These are phyloP conservation scores for Tanozyma kutaoensis DNA, from an alignment of 805 yeast genomes.

Conservation along the genomic window DNA sequence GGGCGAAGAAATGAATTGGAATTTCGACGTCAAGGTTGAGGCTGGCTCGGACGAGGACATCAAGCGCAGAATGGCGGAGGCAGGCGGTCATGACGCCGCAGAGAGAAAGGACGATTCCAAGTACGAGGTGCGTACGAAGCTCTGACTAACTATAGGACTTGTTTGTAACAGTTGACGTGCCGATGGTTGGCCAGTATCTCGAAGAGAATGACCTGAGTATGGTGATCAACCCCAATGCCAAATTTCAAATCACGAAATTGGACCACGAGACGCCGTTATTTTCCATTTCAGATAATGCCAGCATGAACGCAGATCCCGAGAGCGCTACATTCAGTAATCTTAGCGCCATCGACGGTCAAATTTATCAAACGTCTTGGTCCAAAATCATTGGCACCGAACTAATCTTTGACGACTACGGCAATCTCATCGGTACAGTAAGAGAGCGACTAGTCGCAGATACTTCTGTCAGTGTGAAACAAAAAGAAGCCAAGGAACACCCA, in stretches of 20 bases:
- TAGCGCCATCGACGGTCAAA: constrained; percentile 25
- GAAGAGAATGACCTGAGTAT: constrained; percentile 1
- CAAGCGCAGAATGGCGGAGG: constrained; percentile 12
- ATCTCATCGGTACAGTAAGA: constrained; percentile 22
- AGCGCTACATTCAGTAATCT: constrained; percentile 11
- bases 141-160: constrained; percentile 15
- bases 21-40: constrained; percentile 60
- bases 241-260: constrained; percentile 23
- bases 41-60: constrained; percentile 89
- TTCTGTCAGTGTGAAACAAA: constrained; percentile 10
- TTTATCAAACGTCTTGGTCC: constrained; percentile 69
- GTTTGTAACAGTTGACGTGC: constrained; percentile 20
- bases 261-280: constrained; percentile 19
- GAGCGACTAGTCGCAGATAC: constrained; percentile 23
- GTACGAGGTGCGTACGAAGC: constrained; percentile 8
- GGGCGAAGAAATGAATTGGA: constrained; percentile 95
- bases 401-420: constrained; percentile 29
- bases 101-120: constrained; percentile 1
- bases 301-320: constrained; percentile 7
- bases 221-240: constrained; percentile 25
- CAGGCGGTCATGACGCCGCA: constrained; percentile 2
- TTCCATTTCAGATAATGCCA: constrained; percentile 20
- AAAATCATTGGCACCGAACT: constrained; percentile 65
- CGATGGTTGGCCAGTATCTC: constrained; percentile 6
- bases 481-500: constrained; percentile 4